Evolutionary conservation across 805 yeast genomes (phyloP).

Genomic region (Tetrapisispora phaffii): DNA sequence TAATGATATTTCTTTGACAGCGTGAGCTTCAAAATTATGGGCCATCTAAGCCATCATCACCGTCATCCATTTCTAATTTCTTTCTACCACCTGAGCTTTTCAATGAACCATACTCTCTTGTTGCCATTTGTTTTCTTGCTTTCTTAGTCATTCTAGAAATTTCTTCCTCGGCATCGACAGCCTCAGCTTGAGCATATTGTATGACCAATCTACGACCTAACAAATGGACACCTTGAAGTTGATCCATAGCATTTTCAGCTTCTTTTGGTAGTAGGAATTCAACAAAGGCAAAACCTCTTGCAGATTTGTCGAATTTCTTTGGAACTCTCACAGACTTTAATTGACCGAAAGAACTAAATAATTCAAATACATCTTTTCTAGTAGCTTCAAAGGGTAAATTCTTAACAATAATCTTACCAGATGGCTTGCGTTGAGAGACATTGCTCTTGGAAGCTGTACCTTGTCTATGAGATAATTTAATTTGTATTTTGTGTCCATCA

Average conservation of each 20-base stretch:
- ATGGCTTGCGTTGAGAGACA: slow-evolving; percentile 33
- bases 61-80: slow-evolving; percentile 47
- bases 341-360: slow-evolving; percentile 91
- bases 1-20: too few species aligned
- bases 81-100: slow-evolving; percentile 67
- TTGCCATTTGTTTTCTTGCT: slow-evolving; percentile 72
- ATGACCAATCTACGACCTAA: slow-evolving; percentile 89
- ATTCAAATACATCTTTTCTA: slow-evolving; percentile 82
- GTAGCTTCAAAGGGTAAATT: slow-evolving; percentile 95
- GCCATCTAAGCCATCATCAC: slow-evolving; percentile 22
- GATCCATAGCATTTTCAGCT: slow-evolving; percentile 89
- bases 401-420: slow-evolving; percentile 85
- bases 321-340: slow-evolving; percentile 92
- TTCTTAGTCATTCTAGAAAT: slow-evolving; percentile 83
- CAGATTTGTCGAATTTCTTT: slow-evolving; percentile 85
- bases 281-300: slow-evolving; percentile 96
- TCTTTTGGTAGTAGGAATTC: slow-evolving; percentile 81
- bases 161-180: slow-evolving; percentile 79
- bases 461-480: slow-evolving; percentile 79
- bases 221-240: slow-evolving; percentile 90
- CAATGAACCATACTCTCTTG: slow-evolving; percentile 61
- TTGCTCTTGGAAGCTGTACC: slow-evolving; percentile 30
- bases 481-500: slow-evolving; percentile 83
- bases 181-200: slow-evolving; percentile 81
- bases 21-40: slow-evolving; percentile 2